Percentiles rank a stretch among this genome's conserved stretches.
phyloP scores from a whole-genome alignment of 2,329 filamentous ascomycete genomes.

The Aspergillus chevalieri region DNA sequence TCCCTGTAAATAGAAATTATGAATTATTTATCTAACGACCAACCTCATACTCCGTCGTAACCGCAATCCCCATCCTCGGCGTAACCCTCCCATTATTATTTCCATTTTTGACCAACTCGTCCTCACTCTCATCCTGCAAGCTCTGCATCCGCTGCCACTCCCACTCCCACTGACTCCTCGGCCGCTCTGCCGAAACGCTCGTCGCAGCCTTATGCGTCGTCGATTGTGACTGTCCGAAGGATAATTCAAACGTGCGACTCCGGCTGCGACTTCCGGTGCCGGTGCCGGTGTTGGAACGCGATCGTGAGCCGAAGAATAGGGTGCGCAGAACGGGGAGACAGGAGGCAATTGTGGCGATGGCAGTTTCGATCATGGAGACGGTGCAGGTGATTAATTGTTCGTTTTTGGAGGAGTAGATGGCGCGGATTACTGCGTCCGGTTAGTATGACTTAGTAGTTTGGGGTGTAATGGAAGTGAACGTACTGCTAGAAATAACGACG shows the following conservation, averaged over 20 bases:
- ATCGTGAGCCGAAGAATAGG: slow-evolving; percentile 20
- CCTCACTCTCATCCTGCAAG: slow-evolving; percentile 13
- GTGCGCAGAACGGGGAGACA: slow-evolving; percentile 12
- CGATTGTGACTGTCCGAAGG: background rate
- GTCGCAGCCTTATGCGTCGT: background rate
- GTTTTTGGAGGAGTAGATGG: slow-evolving; percentile 13
- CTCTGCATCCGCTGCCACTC: background rate
- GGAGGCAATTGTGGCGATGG: slow-evolving; percentile 15
- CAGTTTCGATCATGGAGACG: slow-evolving; percentile 19
- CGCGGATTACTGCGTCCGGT: slow-evolving; percentile 13
- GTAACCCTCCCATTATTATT: too few relatives aligned
- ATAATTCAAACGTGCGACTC: background rate
- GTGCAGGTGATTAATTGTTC: slow-evolving; percentile 20
- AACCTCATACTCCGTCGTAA: slow-evolving; percentile 12
- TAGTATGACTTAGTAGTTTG: background rate
- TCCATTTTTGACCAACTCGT: slow-evolving; percentile 12
- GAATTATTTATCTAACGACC: background rate
- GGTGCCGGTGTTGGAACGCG: slow-evolving; percentile 3
- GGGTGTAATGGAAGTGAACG: background rate
- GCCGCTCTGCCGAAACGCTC: background rate
- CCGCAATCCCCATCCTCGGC: slow-evolving; percentile 9
- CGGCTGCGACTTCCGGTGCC: background rate
- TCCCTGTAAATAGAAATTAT: background rate
- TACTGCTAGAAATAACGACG: slow-evolving; percentile 16
- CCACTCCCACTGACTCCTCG: background rate